A percentile compares a stretch with the other conserved stretches of the same genome.
These are phyloP conservation scores for Xylaria palmicola DNA, from an alignment of 495 filamentous ascomycete species.

Conservation along the genomic window DNA sequence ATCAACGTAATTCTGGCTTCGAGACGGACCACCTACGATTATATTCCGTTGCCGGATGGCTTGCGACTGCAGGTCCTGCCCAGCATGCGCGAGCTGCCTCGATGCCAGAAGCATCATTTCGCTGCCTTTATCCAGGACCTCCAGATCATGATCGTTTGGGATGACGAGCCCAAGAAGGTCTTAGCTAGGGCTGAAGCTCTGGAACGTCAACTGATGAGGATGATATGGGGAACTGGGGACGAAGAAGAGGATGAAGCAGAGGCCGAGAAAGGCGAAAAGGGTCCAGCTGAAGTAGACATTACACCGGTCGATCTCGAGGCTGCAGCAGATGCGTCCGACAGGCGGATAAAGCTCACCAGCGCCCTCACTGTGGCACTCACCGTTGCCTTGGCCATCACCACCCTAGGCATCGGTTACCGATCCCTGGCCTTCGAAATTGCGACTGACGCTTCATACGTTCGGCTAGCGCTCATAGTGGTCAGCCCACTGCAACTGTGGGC, in stretches of 20 bases:
- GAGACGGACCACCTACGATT: slow-evolving; percentile 39
- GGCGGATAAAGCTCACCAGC: slow-evolving; percentile 51
- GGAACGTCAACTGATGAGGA: slow-evolving; percentile 52
- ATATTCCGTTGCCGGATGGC: slow-evolving; percentile 56
- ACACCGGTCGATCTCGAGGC: slow-evolving; percentile 39
- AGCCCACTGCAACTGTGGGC: slow-evolving; percentile 56
- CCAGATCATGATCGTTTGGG: slow-evolving; percentile 64
- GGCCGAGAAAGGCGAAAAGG: slow-evolving; percentile 37
- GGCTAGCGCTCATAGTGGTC: slow-evolving; percentile 48
- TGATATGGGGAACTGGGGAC: slow-evolving; percentile 51
- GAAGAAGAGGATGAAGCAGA: slow-evolving; percentile 43
- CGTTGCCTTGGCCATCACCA: slow-evolving; percentile 48
- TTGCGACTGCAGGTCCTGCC: slow-evolving; percentile 60
- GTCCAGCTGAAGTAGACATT: slow-evolving; percentile 33
- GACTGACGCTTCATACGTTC: slow-evolving; percentile 49
- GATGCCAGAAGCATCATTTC: slow-evolving; percentile 63
- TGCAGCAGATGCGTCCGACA: slow-evolving; percentile 34
- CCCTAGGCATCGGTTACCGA: slow-evolving; percentile 57
- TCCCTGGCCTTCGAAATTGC: slow-evolving; percentile 51
- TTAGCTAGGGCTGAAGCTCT: slow-evolving; percentile 49
- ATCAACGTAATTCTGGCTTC: slow-evolving; percentile 54
- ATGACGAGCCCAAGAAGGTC: slow-evolving; percentile 58
- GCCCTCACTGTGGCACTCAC: slow-evolving; percentile 51
- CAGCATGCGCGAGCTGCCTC: slow-evolving; percentile 52
- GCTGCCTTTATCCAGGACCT: slow-evolving; percentile 63